Conservation (phyloP, 352 stramenopile genomes). For the Phytophthora melonis region DNA sequence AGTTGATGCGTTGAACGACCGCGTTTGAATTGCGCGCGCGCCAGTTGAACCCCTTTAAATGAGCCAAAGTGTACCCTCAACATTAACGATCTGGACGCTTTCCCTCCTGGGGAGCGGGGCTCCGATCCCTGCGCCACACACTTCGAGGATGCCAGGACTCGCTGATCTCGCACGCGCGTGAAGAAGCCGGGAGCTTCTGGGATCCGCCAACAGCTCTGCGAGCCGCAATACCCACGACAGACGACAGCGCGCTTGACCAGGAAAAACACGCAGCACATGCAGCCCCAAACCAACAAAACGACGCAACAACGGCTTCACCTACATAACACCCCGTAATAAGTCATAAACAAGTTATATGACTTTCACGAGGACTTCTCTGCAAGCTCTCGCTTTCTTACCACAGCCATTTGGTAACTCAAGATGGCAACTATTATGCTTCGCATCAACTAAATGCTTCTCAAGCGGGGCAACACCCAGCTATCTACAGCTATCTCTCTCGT, state of each 20-base stretch:
- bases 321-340: too few species aligned
- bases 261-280: background rate
- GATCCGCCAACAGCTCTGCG: slow-evolving; percentile 5
- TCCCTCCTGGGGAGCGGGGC: background rate
- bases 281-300: background rate
- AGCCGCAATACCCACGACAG: slow-evolving; percentile 4
- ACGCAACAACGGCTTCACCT: background rate
- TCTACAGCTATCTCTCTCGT: too few species aligned
- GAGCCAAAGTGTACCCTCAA: background rate
- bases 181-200: slow-evolving; percentile 22
- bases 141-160: slow-evolving; percentile 14
- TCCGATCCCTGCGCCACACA: slow-evolving; percentile 5
- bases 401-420: too few species aligned
- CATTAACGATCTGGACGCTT: slow-evolving; percentile 19
- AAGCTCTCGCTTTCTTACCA: too few species aligned
- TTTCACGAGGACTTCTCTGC: too few species aligned
- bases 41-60: slow-evolving; percentile 8
- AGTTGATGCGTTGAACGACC: slow-evolving; percentile 1
- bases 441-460: too few species aligned
- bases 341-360: too few species aligned
- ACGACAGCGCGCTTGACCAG: slow-evolving; percentile 9
- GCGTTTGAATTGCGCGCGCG: background rate
- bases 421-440: too few species aligned
- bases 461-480: too few species aligned
- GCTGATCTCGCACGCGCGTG: slow-evolving; percentile 18